Conservation (phyloP, 129 eudicot species). For the Saussurea involucrata region DNA sequence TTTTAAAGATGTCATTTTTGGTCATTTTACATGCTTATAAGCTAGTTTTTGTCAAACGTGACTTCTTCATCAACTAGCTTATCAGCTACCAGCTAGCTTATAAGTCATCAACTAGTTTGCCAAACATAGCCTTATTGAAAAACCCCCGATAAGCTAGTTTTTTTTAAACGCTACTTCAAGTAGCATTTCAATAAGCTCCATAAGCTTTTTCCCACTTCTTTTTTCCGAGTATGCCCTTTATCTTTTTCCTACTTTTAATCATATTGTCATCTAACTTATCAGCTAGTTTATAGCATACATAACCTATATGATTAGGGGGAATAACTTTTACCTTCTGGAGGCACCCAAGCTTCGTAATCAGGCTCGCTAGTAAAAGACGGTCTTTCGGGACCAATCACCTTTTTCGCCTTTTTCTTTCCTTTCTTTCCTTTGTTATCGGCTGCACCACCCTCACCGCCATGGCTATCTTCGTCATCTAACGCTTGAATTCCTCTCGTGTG, state of each 20-base stretch:
- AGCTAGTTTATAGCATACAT: neutral
- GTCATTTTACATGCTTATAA: no score
- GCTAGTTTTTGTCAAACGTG: no score
- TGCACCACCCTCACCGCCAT: constrained; percentile 13
- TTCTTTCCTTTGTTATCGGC: constrained; percentile 26
- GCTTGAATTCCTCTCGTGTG: constrained; percentile 66
- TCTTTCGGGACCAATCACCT: constrained; percentile 71
- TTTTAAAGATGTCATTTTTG: no score
- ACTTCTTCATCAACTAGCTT: no score
- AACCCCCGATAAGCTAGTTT: neutral
- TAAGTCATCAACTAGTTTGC: no score
- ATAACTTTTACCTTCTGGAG: constrained; percentile 75
- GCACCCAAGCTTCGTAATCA: constrained; percentile 81
- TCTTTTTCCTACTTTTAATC: neutral
- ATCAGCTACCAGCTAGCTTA: no score
- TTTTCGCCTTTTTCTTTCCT: constrained; percentile 53
- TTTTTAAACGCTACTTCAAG: neutral
- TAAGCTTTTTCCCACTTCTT: neutral
- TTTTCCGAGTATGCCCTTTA: neutral
- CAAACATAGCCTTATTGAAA: no score
- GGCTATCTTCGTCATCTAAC: constrained; percentile 39
- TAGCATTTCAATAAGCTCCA: neutral
- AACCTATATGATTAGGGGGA: neutral
- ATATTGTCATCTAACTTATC: neutral
- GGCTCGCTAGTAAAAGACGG: constrained; percentile 55